Base-by-base conservation (phyloP, 805 yeast species). In the Metschnikowia noctiluminum region DNA sequence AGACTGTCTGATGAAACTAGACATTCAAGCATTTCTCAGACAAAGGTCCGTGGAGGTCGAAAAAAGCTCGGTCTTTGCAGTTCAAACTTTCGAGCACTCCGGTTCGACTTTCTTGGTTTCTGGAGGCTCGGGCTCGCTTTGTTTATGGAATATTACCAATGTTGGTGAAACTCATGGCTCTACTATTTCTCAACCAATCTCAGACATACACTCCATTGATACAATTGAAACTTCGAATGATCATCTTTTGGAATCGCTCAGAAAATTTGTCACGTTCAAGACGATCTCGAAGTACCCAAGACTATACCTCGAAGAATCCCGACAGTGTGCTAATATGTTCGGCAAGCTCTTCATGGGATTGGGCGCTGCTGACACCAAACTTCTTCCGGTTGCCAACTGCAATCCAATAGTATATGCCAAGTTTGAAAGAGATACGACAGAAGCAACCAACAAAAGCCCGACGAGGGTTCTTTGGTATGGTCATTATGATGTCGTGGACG, bases 401-500 rank as follows among this genome's bases (percentile, higher is more conserved):
- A 91, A 91, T 59, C 98, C 99, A 0, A 80, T 91, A 2, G 92
- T 92, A 0, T 84, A 80, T 59, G 94, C 94, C 0, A 69, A 73
- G 8, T 92, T 92, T 66, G 69, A 70, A 48, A 79, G 77, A 44
- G 36, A 46, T 12, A 32, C 41, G 10, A 42, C 38, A 5, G 41
- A 28, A 6, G 30, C 28, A 6, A 2, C 48, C 42, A 15, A 42
- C 49, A 11, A 55, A 46, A 40, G 41, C 14, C 51, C 60, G 10
- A 46, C 52, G 2, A 71, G 87, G 48, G 74, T 89, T 5, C 64
- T 92, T 42, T 92, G 96, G 86, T 92, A 92, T 65, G 98, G 96
- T 1, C 99, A 92, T 71, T 92, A 94, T 62, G 99, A 92, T 67
- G 97, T 92, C 28, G 89, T 92, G 37, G 87, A 86, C 50, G 95